Evolutionary conservation across 1,139 yeast genomes (phyloP).

Genomic region (Candida gigantensis): DNA sequence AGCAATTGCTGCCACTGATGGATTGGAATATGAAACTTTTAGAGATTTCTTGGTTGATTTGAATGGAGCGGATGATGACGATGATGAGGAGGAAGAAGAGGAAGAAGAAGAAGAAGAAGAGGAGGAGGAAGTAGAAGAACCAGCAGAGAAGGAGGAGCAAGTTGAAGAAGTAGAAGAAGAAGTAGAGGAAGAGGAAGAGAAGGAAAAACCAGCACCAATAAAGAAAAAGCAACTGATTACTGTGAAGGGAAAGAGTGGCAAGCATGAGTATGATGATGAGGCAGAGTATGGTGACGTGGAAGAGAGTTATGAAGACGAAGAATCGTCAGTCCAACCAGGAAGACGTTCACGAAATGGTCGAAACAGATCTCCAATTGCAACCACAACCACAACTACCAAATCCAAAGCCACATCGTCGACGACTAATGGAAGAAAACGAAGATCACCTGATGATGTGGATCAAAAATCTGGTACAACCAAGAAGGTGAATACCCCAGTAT

Average conservation of each 20-base stretch:
- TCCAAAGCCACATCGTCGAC: background rate
- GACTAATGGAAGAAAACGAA: slow-evolving; percentile 9
- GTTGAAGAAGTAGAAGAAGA: no score
- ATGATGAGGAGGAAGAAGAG: slow-evolving; percentile 30
- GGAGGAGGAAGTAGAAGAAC: slow-evolving; percentile 20
- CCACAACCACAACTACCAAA: slow-evolving; percentile 1
- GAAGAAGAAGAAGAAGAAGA: slow-evolving; percentile 29
- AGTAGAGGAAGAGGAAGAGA: slow-evolving; percentile 3
- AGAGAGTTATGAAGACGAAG: slow-evolving; percentile 7
- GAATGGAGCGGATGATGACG: slow-evolving; percentile 26
- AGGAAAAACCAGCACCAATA: slow-evolving; percentile 3
- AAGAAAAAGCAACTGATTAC: slow-evolving; percentile 13
- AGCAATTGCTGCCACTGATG: slow-evolving; percentile 43
- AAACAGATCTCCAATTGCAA: slow-evolving; percentile 2
- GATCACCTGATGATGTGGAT: slow-evolving; percentile 6
- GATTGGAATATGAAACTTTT: slow-evolving; percentile 39
- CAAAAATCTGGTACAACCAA: no score
- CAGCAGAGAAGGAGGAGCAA: no score
- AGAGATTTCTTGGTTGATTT: slow-evolving; percentile 31
- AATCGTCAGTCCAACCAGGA: slow-evolving; percentile 2
- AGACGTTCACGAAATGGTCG: slow-evolving; percentile 9
- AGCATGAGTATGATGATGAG: slow-evolving; percentile 15
- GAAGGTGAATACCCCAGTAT: no score
- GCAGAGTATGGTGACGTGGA: slow-evolving; percentile 14
- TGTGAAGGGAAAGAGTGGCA: slow-evolving; percentile 13